These are phyloP conservation scores for Globisporangium emineosum DNA, from an alignment of 352 stramenopile species.

Conservation along the genomic window DNA sequence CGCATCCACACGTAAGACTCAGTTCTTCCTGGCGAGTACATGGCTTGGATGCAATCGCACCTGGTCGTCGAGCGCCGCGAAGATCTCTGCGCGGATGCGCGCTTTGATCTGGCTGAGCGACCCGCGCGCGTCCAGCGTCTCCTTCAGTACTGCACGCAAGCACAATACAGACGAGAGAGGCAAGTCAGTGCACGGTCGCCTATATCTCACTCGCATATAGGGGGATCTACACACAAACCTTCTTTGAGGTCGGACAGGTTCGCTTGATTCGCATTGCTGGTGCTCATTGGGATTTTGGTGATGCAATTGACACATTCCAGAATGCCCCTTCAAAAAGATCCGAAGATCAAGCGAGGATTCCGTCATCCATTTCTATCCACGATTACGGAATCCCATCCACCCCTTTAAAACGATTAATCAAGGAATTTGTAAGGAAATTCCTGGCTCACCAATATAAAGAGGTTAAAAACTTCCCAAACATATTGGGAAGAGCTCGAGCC, in stretches of 20 bases:
- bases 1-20: not conserved
- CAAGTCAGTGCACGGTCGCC: not conserved
- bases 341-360: no score
- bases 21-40: not conserved
- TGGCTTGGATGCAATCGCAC: constrained; percentile 18
- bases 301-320: no score
- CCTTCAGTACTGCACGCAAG: constrained; percentile 60
- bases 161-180: not conserved
- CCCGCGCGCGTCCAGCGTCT: constrained; percentile 73
- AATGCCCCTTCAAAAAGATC: no score
- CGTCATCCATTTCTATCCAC: no score
- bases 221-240: constrained; percentile 22
- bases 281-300: constrained; percentile 8
- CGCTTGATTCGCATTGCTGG: constrained; percentile 18
- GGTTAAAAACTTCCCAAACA: no score
- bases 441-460: no score
- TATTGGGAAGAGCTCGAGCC: no score
- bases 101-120: constrained; percentile 82
- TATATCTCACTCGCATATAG: not conserved
- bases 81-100: constrained; percentile 83
- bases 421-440: no score
- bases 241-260: constrained; percentile 65
- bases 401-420: no score
- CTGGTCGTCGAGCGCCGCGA: constrained; percentile 77
- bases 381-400: no score